Base-by-base conservation (phyloP, 768 basidiomycete species). In the Russula earlei region DNA sequence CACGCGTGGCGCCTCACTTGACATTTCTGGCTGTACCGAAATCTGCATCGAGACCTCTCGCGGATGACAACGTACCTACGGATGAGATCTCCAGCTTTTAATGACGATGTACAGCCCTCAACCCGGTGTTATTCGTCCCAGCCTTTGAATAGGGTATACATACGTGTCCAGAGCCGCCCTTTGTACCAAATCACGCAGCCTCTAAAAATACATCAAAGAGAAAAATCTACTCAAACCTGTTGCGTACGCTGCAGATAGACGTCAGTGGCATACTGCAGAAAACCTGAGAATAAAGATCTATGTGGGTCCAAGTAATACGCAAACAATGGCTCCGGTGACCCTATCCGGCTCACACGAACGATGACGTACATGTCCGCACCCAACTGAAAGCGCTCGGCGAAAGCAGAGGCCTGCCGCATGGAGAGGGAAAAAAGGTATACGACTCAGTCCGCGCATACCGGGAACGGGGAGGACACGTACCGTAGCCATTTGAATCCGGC, bases 401-500 rank as follows among this genome's bases (percentile, higher is more conserved):
- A 38, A 27, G 19, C 51, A 22, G 15, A 24, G 4, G 55, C 58
- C 54, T 59, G 36, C 9, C n/a, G 11, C 12, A 22, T 7, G 10
- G 5, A 6, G 24, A 14, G 6, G 4, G 8, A 41, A 31, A 33
- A 2, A 20, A 9, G 5, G 15, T n/a, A 24, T 4, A 3, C 11
- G 2, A 27, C 19, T 54, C 44, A 46, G 52, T 47, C 24, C 9
- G 15, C 15, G 29, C 36, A 20, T 7, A 29, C 14, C 15, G 37
- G 25, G 27, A n/a, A n/a, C 3, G 9, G 12, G 17, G 37, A 27
- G 11, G 1, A 5, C 17, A 59, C 67, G 15, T n/a, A 68, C 67
- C 47, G 55, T 49, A 20, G 51, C 22, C 49, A 68, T 44, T 53
- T 68, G 66, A 2, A 19, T 9, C 4, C 38, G 8, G 34, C 62